Conservation (phyloP, 306 rosid genomes). For the Trifolium dubium region DNA sequence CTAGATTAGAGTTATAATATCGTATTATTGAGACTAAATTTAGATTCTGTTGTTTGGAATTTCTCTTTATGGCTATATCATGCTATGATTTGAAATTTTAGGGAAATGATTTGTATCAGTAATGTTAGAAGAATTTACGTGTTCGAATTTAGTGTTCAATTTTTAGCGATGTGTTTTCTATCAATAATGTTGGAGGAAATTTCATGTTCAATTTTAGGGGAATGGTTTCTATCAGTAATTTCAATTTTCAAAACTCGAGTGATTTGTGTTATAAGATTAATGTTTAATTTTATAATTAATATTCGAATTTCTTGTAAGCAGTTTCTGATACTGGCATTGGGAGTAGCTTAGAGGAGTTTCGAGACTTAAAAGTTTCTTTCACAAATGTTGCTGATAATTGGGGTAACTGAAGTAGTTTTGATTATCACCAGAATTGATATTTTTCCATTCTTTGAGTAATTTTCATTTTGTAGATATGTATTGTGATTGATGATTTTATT, state of each 20-base stretch:
- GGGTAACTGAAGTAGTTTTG: constrained; percentile 54
- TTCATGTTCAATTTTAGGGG: neutral
- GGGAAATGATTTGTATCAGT: neutral
- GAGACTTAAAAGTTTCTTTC: constrained; percentile 49
- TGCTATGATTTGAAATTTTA: neutral
- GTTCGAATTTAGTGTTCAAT: neutral
- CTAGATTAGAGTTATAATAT: neutral
- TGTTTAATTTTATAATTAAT: neutral
- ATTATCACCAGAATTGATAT: neutral
- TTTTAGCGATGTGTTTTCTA: neutral
- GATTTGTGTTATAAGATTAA: neutral
- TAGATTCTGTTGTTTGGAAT: neutral
- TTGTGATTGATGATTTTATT: constrained; percentile 34
- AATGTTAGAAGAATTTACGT: neutral
- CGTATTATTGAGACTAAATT: neutral
- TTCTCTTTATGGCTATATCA: neutral
- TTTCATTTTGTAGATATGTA: constrained; percentile 18
- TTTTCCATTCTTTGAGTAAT: neutral
- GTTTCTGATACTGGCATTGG: constrained; percentile 93
- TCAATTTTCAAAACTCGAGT: neutral
- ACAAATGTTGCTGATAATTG: constrained; percentile 55
- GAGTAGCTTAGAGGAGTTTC: constrained; percentile 73
- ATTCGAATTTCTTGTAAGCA: constrained; percentile 42
- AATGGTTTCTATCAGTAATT: neutral
- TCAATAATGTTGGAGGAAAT: neutral